Evolutionary conservation across 495 filamentous ascomycete genomes (phyloP), one percentile per base, ranked within the genome.

Genomic region (Usnea hakonensis): DNA sequence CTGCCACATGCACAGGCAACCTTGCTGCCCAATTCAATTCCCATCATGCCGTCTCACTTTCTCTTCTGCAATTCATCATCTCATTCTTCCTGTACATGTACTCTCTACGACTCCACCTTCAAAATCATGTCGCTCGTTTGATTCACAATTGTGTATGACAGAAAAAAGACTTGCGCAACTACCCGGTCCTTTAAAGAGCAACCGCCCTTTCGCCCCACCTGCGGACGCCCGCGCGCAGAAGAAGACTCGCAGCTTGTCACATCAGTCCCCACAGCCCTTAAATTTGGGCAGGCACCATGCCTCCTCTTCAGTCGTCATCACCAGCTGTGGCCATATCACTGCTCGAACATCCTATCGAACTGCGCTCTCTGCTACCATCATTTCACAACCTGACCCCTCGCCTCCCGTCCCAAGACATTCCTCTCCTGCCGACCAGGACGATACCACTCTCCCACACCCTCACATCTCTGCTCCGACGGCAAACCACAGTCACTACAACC

Each of bases 111-210:
- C 37, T 61, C 38, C 32, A 23, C 10, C 37, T 33, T 65, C 50
- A 32, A 46, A 48, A 67, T 69, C 67, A 67, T 67, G 67, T 69
- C 65, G 41, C 57, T 69, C 67, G 43, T 64, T 69, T 61, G 48
- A 60, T 36, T 3, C 21, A 19, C 35, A 36, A 11, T 28, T n/a
- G 16, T 55, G n/a, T n/a, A n/a, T n/a, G 26, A 10, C 17, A 16
- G 7, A 19, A 5, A 46, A 7, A 48, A 46, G 26, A 21, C 52
- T 53, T 43, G 50, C 57, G 26, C n/a, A 10, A 30, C 19, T 41
- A 50, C 52, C 44, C 44, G 23, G 58, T 37, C 43, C 52, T 17
- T 37, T 30, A 52, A 35, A 56, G 37, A 61, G 37, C 32, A 60
- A 58, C 55, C 40, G 16, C 48, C 14, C 50, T 52, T 21, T 44